These are phyloP conservation scores for Cyberlindnera bimundalis DNA, from an alignment of 805 yeast species.

Conservation along the genomic window DNA sequence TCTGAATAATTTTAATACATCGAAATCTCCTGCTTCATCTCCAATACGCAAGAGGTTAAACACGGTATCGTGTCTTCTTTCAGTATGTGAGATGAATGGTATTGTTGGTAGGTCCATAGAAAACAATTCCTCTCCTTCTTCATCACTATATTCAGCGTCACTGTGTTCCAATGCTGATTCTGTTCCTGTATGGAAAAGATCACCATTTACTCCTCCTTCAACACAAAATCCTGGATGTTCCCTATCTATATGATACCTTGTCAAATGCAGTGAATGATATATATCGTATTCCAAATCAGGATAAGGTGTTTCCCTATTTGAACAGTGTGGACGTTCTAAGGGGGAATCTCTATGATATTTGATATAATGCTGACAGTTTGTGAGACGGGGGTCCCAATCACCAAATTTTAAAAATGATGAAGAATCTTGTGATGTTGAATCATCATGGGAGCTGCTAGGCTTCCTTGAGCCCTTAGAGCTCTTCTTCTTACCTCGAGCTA, in stretches of 20 bases:
- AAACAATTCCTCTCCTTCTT: slow-evolving; percentile 28
- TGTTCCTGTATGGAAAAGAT: not conserved
- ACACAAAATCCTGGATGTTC: slow-evolving; percentile 16
- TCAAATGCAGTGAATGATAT: slow-evolving; percentile 10
- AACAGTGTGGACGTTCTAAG: slow-evolving; percentile 1
- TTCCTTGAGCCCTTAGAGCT: slow-evolving; percentile 22
- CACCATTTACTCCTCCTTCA: not conserved
- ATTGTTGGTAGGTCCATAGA: slow-evolving; percentile 29
- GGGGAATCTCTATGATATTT: slow-evolving; percentile 9
- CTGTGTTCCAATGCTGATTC: not conserved
- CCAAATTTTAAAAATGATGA: slow-evolving; percentile 12
- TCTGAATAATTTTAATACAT: slow-evolving; percentile 16
- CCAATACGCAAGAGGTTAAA: slow-evolving; percentile 26
- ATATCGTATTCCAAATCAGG: not conserved
- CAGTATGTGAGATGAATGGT: slow-evolving; percentile 25
- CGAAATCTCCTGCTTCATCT: too few relatives aligned
- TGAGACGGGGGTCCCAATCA: slow-evolving; percentile 14
- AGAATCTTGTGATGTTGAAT: too few relatives aligned
- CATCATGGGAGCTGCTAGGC: slow-evolving; percentile 6
- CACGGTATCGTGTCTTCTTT: slow-evolving; percentile 31
- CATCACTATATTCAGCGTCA: slow-evolving; percentile 5
- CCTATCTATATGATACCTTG: slow-evolving; percentile 7
- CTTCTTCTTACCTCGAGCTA: slow-evolving; percentile 21
- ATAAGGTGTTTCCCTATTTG: not conserved
- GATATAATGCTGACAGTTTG: slow-evolving; percentile 15